phyloP scores from a whole-genome alignment of 2,329 filamentous ascomycete species.

The Neonectria neomacrospora region DNA sequence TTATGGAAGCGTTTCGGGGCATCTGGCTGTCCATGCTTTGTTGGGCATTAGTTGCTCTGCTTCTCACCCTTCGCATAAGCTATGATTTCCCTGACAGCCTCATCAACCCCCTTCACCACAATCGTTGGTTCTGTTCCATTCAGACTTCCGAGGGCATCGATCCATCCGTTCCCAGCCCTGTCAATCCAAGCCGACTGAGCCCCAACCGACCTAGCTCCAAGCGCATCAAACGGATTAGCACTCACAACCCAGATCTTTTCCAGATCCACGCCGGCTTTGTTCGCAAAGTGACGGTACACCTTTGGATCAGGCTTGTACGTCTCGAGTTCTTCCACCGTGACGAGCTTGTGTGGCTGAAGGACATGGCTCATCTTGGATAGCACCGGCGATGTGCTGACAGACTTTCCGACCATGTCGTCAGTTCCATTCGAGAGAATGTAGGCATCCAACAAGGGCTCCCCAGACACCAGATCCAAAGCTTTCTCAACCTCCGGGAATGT shows the following conservation, averaged over 20 bases:
- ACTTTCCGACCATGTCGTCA: conserved; percentile 68
- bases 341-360: conserved; percentile 58
- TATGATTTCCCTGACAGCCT: conserved; percentile 59
- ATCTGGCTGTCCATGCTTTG: too few relatives aligned
- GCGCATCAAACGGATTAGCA: conserved; percentile 78
- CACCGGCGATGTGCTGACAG: conserved; percentile 66
- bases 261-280: conserved; percentile 59
- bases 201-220: conserved; percentile 70
- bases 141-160: conserved; percentile 67
- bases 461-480: conserved; percentile 61
- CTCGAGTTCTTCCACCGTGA: conserved; percentile 69
- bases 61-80: neutral
- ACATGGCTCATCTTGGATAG: conserved; percentile 59
- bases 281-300: conserved; percentile 69
- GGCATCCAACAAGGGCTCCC: conserved; percentile 56
- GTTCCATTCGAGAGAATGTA: conserved; percentile 80
- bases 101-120: conserved; percentile 65
- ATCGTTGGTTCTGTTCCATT: conserved; percentile 61
- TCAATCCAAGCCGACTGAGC: conserved; percentile 76
- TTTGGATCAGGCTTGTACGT: conserved; percentile 74
- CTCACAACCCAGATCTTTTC: conserved; percentile 74
- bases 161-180: conserved; percentile 70
- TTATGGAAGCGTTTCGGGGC: too few relatives aligned
- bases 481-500: conserved; percentile 72
- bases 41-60: too few relatives aligned